Base-by-base conservation (phyloP, 345 rosid genomes). In the Trapa incisa region DNA sequence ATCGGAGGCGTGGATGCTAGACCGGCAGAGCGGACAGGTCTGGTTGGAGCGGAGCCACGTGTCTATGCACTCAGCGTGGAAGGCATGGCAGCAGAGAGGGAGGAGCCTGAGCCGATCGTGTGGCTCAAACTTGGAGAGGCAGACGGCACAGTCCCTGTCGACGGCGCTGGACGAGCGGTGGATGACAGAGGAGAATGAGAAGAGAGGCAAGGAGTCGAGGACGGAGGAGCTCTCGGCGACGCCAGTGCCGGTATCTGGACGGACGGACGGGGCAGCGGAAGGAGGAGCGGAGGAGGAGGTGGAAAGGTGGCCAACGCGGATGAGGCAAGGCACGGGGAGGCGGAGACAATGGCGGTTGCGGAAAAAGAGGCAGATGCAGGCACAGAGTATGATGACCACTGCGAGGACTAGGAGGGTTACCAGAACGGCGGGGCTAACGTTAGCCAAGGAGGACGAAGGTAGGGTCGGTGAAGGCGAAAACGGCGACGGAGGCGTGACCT, bases 21-120 rank as follows among this genome's bases (percentile, higher is more conserved):
- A 91, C 5, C 97, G 97, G 56, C 97, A 94, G 37, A 94, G 87
- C 17, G 99, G 99, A 76, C 99, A 94, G 0, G 96, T 86, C 15
- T 81, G 92, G 67, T 87, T 87, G 2, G 91, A 76, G 2, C 53
- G 65, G 2, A 91, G 84, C 97, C 99, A 94, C 1, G 84, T 80
- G 74, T 88, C 97, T 54, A 94, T 80, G 75, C 99, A 94, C 1
- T 75, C 69, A 0, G 84, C 82, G 67, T 94, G 99, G 66, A 94
- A 94, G 10, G 97, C 99, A 67, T 94, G 97, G 68, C 95, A 87
- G 52, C 97, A 94, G 4, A 94, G 81, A 3, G 96, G 96, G 3
- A 94, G 86, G 1, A 94, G 84, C 50, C 97, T 89, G 64, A 94
- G 89, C 72, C 80, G 95, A 75, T 94, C 96, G 5, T 82, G 77